Evolutionary conservation across 371 early-diverging fungal genomes (phyloP), one percentile per base, ranked within the genome.

Genomic region (Circinella umbellata): DNA sequence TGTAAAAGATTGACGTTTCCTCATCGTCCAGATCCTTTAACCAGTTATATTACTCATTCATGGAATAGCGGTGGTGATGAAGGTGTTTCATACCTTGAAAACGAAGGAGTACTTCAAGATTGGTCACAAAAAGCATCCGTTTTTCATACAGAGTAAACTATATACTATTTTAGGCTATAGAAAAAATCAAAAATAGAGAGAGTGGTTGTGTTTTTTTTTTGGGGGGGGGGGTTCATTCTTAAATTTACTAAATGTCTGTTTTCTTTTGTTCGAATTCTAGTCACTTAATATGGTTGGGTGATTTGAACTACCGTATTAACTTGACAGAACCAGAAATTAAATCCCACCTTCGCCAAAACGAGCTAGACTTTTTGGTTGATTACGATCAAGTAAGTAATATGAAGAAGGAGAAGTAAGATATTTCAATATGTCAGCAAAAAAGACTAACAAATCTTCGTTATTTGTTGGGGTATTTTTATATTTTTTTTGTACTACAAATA

Each of bases 241-340:
- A 27, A 27, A 42, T 42, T 11, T 11, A 42, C 42, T 17, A 7
- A 35, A n/a, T 13, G 14, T 37, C 35, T 10, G 34, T 2, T 14
- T 14, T 51, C 60, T 53, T 65, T 60, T 68, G 7, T 71, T 61
- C 34, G 55, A n/a, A 14, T 35, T 60, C 38, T 73, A 93, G 93
- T 69, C 89, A 92, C 72, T 73, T 97, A 36, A 79, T 98, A 57
- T 98, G 96, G 95, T 73, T 95, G 42, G 99, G 99, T 15, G 99
- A 98, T 75, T 78, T 98, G 69, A 98, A 98, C 71, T 98, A 98
- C 77, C 89, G 99, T 5, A 81, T 98, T 35, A 86, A 86, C 3
- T 68, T 96, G 0, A 78, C 86, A 4, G 86, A 88, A 38, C 80
- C 84, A 9, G 84, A 89, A 37, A 80, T 93, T 62, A 84, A 82